Evolutionary conservation across 1,139 yeast species (phyloP), one percentile per base, ranked within the genome.

Genomic region (Candida glucosophila): DNA sequence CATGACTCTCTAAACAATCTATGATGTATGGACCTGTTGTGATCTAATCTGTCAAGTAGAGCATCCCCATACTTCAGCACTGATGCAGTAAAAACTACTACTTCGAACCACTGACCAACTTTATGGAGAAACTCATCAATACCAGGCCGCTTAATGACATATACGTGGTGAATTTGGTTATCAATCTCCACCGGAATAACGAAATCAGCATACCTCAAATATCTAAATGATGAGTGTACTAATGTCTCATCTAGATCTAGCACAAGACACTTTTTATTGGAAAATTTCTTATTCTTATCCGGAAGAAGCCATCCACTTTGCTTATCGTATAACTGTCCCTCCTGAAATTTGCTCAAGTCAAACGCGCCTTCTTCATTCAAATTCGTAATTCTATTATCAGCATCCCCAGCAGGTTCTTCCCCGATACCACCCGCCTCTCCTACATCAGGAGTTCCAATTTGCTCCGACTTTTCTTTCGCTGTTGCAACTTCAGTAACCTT

Each of bases 1-100:
- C 72, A 65, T 15, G 68, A 59, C 51, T 90, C 98, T 44, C 99
- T 73, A 55, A 88, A 90, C 34, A 90, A 64, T 31, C 99, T 68
- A 54, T 90, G 97, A 53, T 90, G 97, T 17, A 90, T 73, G 2
- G 81, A 64, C 28, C 73, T 63, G 46, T 73, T 65, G 12, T 70
- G 52, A 47, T 92, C 99, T 43, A 90, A 63, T 42, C 81, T 85
- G 54, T 92, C 94, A 36, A 90, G 66, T 35, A 90, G 63, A 5
- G 99, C 98, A 49, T 90, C 95, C 22, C 98, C 98, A 47, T 90
- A 90, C 47, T 93, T 77, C 41, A 90, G 73, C 11, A 90, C 97
- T 20, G 94, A 79, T 3, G 98, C 98, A 0, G 99, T 90, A 50
- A 90, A 90, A 4, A 90, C 95, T 19, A 92, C 98, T 33, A 90